phyloP scores from a whole-genome alignment of 139 green algal genomes.

The Haematococcus sp. region DNA sequence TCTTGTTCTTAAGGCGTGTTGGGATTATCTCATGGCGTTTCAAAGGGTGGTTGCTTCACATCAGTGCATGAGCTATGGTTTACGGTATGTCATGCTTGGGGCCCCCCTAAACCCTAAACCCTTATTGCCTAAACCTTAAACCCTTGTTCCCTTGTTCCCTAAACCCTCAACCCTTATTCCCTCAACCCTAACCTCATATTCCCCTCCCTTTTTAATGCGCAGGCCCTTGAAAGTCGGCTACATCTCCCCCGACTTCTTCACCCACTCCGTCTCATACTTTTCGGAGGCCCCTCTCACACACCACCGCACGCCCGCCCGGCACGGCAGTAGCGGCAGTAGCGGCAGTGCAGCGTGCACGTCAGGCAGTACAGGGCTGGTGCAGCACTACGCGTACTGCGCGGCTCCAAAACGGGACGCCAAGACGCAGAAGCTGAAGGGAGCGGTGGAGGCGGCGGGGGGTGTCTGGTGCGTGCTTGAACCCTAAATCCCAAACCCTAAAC shows the following conservation, averaged over 20 bases:
- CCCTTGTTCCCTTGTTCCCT: no score
- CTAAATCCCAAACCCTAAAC: no score
- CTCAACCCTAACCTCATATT: no score
- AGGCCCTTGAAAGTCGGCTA: conserved; percentile 78
- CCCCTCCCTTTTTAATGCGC: background rate
- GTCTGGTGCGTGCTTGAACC: conserved; percentile 64
- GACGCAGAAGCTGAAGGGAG: conserved; percentile 60
- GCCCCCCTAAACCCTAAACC: no score
- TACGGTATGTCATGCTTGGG: no score
- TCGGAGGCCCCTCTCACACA: conserved; percentile 84
- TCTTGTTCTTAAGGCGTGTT: no score
- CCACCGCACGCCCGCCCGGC: conserved; percentile 44
- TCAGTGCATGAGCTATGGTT: no score
- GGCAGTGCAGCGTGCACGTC: background rate
- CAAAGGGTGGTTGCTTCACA: no score
- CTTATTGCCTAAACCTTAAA: no score
- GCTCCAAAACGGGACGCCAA: conserved; percentile 72
- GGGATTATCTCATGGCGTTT: no score
- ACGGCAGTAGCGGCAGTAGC: background rate
- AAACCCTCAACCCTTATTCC: no score
- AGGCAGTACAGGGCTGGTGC: conserved; percentile 5
- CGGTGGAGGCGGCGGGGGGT: conserved; percentile 57
- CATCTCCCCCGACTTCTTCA: conserved; percentile 95
- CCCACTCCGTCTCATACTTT: conserved; percentile 97
- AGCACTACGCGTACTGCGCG: conserved; percentile 36